phyloP scores from a whole-genome alignment of 768 basidiomycete species.

The Rhodosporidiobolus odoratus region DNA sequence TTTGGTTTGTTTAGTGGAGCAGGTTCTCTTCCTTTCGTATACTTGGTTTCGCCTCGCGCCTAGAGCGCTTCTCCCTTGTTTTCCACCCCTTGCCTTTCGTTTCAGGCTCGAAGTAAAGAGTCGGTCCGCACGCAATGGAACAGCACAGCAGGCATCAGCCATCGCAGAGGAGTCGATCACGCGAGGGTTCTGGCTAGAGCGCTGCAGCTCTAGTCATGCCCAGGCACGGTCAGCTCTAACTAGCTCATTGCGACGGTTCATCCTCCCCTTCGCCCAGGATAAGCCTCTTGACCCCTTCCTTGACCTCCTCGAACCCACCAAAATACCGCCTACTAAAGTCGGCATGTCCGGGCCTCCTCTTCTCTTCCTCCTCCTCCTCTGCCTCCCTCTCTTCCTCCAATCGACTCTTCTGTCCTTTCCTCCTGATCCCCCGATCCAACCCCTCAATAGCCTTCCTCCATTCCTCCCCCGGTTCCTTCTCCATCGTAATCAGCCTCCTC shows the following conservation, averaged over 20 bases:
- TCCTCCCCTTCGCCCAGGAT: background rate
- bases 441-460: constrained; percentile 46
- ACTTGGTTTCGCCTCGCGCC: too few relatives aligned
- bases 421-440: constrained; percentile 56
- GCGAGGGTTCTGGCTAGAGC: too few relatives aligned
- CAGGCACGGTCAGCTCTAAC: background rate
- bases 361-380: constrained; percentile 41
- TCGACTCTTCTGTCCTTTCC: constrained; percentile 32
- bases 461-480: constrained; percentile 54
- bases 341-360: constrained; percentile 72
- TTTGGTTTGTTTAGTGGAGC: too few relatives aligned
- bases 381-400: constrained; percentile 22
- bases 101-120: too few relatives aligned
- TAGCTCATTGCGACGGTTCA: background rate
- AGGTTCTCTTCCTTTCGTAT: background rate
- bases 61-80: too few relatives aligned
- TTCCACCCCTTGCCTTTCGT: too few relatives aligned
- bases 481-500: constrained; percentile 81
- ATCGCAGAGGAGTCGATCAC: too few relatives aligned
- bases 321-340: constrained; percentile 81
- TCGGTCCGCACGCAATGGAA: too few relatives aligned
- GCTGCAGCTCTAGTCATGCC: too few relatives aligned
- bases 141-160: too few relatives aligned
- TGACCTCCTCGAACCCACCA: background rate
- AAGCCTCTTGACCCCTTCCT: background rate